Evolutionary conservation across 805 yeast genomes (phyloP).

Genomic region (Schizosaccharomyces cryophilus): DNA sequence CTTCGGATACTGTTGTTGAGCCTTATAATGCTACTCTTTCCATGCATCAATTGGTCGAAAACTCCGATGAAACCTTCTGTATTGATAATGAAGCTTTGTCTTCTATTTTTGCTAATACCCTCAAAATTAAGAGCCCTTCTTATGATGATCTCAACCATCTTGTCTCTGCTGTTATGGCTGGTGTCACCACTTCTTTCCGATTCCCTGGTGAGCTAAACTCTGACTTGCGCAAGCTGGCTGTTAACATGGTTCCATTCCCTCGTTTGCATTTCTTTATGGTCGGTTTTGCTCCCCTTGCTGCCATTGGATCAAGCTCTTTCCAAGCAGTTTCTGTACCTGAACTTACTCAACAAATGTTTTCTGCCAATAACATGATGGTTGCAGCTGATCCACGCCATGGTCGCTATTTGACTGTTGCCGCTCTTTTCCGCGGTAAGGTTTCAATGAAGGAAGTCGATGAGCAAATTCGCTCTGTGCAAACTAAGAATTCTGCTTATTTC

Average conservation of each 20-base stretch:
- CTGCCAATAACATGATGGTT: conserved; percentile 84
- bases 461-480: conserved; percentile 69
- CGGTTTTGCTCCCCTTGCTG: conserved; percentile 78
- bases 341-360: conserved; percentile 85
- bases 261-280: conserved; percentile 91
- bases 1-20: conserved; percentile 81
- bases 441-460: conserved; percentile 88
- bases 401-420: conserved; percentile 77
- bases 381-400: conserved; percentile 86
- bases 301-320: conserved; percentile 54
- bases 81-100: conserved; percentile 85
- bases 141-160: conserved; percentile 61
- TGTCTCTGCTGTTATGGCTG: conserved; percentile 82
- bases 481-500: conserved; percentile 54
- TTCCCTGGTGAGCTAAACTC: conserved; percentile 87
- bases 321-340: conserved; percentile 76
- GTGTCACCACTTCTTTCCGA: conserved; percentile 82
- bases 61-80: conserved; percentile 83
- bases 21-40: conserved; percentile 88
- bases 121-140: conserved; percentile 55
- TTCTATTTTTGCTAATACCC: conserved; percentile 68
- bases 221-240: conserved; percentile 79
- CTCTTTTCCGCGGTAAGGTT: conserved; percentile 84
- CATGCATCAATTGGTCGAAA: conserved; percentile 75
- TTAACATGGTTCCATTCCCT: conserved; percentile 86